Conservation (phyloP, 129 eudicot genomes). For the Tanacetum coccineum region DNA sequence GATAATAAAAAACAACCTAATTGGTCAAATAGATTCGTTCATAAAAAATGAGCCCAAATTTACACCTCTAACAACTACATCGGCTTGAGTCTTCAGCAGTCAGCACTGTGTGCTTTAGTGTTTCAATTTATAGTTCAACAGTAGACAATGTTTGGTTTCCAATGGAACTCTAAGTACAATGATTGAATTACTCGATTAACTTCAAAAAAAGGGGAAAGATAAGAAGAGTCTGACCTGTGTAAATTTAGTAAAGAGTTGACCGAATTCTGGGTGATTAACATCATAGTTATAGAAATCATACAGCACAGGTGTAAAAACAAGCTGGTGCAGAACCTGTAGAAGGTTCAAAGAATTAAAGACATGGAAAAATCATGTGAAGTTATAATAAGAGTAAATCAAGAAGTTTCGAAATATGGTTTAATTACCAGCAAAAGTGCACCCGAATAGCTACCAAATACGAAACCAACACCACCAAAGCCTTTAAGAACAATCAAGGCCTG, state of each 20-base stretch:
- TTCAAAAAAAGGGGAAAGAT: background rate
- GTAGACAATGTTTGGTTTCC: background rate
- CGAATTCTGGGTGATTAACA: conserved; percentile 28
- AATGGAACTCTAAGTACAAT: conserved; percentile 1
- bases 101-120: too few species aligned
- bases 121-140: background rate
- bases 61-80: too few species aligned
- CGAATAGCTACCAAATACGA: conserved; percentile 35
- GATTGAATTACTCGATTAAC: background rate
- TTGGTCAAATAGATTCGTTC: too few species aligned
- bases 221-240: conserved; percentile 25
- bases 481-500: conserved; percentile 30
- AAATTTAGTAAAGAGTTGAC: conserved; percentile 31
- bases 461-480: conserved; percentile 39
- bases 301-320: conserved; percentile 35
- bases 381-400: conserved; percentile 5
- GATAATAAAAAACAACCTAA: too few species aligned
- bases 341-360: conserved; percentile 1
- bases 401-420: background rate
- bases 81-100: too few species aligned
- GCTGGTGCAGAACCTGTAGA: conserved; percentile 34
- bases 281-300: conserved; percentile 45
- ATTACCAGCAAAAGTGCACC: conserved; percentile 40
- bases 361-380: background rate
- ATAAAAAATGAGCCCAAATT: too few species aligned